These are phyloP conservation scores for Sporisorium graminicola DNA, from an alignment of 1,284 basidiomycete species.

Conservation along the genomic window DNA sequence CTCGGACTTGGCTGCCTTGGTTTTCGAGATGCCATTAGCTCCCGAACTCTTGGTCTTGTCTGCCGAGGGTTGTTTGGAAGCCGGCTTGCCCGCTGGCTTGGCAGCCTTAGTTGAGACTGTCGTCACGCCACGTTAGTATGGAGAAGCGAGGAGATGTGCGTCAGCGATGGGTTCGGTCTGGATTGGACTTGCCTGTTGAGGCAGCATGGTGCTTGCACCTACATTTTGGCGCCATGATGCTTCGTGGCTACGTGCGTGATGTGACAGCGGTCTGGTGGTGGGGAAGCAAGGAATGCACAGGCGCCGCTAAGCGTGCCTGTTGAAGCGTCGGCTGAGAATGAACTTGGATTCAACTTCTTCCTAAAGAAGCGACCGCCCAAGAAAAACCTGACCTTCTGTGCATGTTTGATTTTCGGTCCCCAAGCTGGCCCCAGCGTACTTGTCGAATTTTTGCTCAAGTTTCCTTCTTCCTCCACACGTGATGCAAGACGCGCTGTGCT, in stretches of 20 bases:
- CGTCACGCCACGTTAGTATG: neutral
- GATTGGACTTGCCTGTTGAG: neutral
- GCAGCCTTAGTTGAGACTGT: slow-evolving; percentile 27
- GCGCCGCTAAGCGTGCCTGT: neutral
- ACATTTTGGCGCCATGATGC: slow-evolving; percentile 40
- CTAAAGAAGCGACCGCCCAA: slow-evolving; percentile 5
- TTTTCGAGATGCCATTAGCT: slow-evolving; percentile 18
- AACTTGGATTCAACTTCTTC: slow-evolving; percentile 39
- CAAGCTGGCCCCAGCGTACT: neutral
- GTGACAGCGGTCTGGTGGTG: neutral
- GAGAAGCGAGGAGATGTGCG: neutral
- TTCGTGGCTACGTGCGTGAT: neutral
- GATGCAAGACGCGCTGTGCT: slow-evolving; percentile 27
- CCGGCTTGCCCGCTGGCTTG: slow-evolving; percentile 27
- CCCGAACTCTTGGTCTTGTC: slow-evolving; percentile 20
- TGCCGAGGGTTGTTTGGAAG: slow-evolving; percentile 16
- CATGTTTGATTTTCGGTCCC: slow-evolving; percentile 29
- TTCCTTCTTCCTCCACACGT: slow-evolving; percentile 33
- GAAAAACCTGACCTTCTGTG: slow-evolving; percentile 10
- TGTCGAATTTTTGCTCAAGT: neutral
- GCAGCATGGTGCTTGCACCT: neutral
- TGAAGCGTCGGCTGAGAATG: slow-evolving; percentile 13
- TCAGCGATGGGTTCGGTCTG: slow-evolving; percentile 12
- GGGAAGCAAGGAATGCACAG: slow-evolving; percentile 1
- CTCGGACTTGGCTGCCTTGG: slow-evolving; percentile 12